Evolutionary conservation across 257 asterid genomes (phyloP).

Genomic region (Paraleonurus japonicus): DNA sequence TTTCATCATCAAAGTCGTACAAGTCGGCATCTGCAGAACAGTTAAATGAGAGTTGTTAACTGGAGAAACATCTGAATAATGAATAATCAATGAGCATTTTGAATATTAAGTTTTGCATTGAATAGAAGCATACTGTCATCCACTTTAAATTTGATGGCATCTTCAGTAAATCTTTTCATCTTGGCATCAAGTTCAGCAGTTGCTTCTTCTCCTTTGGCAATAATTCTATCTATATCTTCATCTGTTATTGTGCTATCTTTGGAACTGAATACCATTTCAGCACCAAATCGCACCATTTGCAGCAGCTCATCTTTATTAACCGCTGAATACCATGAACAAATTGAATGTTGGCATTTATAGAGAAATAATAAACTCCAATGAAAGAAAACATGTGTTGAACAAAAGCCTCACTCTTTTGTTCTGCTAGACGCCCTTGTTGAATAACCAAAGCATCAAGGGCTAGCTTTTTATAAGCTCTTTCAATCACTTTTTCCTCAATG

Average conservation of each 20-base stretch:
- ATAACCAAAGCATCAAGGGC: constrained; percentile 99
- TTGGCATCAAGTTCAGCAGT: constrained; percentile 98
- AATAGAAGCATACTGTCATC: constrained; percentile 82
- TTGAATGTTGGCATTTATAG: constrained; percentile 33
- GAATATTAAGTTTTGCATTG: not conserved
- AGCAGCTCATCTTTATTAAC: constrained; percentile 96
- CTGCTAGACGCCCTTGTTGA: constrained; percentile 98
- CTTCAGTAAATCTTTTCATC: constrained; percentile 98
- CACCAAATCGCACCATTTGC: constrained; percentile 99
- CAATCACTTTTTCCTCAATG: constrained; percentile 98
- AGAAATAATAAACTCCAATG: not conserved
- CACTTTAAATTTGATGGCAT: constrained; percentile 97
- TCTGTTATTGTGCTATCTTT: constrained; percentile 99
- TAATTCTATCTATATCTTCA: constrained; percentile 96
- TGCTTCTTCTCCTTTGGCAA: constrained; percentile 99
- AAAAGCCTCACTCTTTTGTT: constrained; percentile 74
- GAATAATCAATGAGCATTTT: not conserved
- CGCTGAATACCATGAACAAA: constrained; percentile 47
- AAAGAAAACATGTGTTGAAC: not conserved
- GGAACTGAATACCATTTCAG: constrained; percentile 99
- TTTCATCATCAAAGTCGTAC: constrained; percentile 90
- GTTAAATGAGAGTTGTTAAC: constrained; percentile 30
- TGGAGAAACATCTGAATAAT: constrained; percentile 19
- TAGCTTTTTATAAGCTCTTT: constrained; percentile 98
- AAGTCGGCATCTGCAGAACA: constrained; percentile 85